phyloP scores from a whole-genome alignment of 1,284 basidiomycete genomes.

The Microbotryum lychnidis-dioicae region DNA sequence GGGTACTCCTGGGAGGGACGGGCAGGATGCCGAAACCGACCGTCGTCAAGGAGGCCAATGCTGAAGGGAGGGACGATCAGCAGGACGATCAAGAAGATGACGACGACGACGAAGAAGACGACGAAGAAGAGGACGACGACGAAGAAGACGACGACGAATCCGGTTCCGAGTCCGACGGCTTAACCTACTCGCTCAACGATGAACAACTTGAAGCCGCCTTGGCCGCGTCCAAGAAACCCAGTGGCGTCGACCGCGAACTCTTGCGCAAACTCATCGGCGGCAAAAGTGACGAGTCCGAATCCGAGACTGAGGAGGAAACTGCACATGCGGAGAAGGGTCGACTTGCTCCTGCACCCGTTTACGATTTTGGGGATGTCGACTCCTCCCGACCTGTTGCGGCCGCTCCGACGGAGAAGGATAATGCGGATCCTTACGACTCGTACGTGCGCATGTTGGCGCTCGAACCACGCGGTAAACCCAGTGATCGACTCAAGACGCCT shows the following conservation, averaged over 20 bases:
- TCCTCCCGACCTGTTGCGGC: too few relatives aligned
- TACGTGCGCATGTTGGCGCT: constrained; percentile 87
- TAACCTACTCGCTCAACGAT: constrained; percentile 24
- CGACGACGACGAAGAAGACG: neutral
- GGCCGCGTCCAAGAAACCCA: constrained; percentile 23
- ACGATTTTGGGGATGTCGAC: too few relatives aligned
- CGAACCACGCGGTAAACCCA: constrained; percentile 86
- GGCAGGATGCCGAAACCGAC: constrained; percentile 18
- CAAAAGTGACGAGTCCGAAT: constrained; percentile 4
- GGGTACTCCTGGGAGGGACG: constrained; percentile 57
- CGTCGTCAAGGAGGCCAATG: neutral
- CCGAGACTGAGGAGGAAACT: constrained; percentile 4
- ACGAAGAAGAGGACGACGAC: constrained; percentile 39
- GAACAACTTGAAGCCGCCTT: constrained; percentile 27
- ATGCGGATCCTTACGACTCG: constrained; percentile 61
- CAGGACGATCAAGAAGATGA: neutral
- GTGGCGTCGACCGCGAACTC: constrained; percentile 33
- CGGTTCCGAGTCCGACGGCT: constrained; percentile 6
- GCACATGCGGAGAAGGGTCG: neutral
- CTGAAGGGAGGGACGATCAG: neutral
- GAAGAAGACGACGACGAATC: constrained; percentile 1
- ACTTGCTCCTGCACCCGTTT: constrained; percentile 1
- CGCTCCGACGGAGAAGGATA: constrained; percentile 12
- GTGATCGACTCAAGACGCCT: constrained; percentile 92
- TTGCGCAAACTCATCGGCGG: constrained; percentile 33